Conservation (phyloP, 2,329 filamentous ascomycete species). For the Talaromyces sp. region DNA sequence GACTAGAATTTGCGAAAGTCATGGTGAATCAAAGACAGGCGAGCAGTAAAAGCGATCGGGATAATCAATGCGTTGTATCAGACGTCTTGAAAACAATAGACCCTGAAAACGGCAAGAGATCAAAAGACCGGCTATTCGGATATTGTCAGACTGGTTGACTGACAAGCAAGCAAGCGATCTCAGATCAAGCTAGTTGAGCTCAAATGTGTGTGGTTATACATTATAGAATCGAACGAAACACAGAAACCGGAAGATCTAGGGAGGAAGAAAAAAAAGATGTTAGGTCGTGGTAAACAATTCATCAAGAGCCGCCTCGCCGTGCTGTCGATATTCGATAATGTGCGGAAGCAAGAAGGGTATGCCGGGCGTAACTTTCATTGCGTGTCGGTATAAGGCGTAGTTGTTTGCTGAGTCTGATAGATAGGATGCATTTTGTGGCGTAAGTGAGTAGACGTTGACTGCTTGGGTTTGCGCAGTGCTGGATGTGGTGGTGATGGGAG, state of each 20-base stretch:
- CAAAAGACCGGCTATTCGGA: background rate
- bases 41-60: background rate
- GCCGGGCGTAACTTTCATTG: conserved; percentile 32
- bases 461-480: conserved; percentile 8
- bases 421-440: conserved; percentile 25
- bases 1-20: background rate
- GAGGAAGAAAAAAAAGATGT: no score
- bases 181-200: conserved; percentile 8
- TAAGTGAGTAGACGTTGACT: conserved; percentile 25
- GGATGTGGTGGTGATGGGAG: conserved; percentile 2
- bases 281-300: conserved; percentile 25
- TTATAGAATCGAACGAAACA: conserved; percentile 1
- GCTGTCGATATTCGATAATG: conserved; percentile 31
- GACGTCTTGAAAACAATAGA: background rate
- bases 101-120: background rate
- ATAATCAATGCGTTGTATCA: background rate
- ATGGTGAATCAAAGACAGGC: background rate
- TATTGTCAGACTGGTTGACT: background rate
- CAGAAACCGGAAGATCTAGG: background rate
- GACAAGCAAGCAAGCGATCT: background rate
- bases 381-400: conserved; percentile 34
- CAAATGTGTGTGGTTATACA: conserved; percentile 3
- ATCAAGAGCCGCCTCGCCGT: conserved; percentile 28
- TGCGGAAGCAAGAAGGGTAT: conserved; percentile 41
- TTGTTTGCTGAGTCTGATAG: conserved; percentile 33